phyloP scores from a whole-genome alignment of 345 rosid species.

The Citropsis articulata region DNA sequence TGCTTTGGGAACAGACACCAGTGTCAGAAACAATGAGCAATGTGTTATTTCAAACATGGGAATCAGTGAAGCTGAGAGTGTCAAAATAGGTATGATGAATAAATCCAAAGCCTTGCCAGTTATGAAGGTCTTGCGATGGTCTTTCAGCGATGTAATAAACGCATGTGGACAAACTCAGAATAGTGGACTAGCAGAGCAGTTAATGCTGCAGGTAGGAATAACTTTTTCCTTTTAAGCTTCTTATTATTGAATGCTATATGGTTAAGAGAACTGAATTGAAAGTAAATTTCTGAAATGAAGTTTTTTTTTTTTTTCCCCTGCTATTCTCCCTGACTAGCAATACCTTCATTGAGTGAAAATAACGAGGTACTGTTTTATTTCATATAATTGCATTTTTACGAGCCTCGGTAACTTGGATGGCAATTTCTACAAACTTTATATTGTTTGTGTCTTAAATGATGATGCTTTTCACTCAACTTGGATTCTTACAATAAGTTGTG shows the following conservation, averaged over 20 bases:
- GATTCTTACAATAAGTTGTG: neutral
- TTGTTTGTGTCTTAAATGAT: neutral
- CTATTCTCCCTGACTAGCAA: neutral
- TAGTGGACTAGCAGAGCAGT: conserved; percentile 59
- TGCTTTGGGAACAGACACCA: conserved; percentile 22
- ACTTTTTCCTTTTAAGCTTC: neutral
- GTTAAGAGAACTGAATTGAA: neutral
- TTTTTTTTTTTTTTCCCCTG: neutral
- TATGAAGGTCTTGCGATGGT: conserved; percentile 40
- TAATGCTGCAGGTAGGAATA: conserved; percentile 66
- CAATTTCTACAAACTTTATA: neutral
- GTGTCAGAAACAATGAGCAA: conserved; percentile 20
- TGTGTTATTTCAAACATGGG: conserved; percentile 14
- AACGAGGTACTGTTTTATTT: neutral
- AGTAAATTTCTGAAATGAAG: neutral
- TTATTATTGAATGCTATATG: neutral
- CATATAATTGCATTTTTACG: neutral
- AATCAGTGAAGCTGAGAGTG: conserved; percentile 23
- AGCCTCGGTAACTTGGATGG: neutral
- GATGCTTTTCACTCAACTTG: neutral
- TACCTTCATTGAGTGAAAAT: neutral
- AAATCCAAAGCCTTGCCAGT: conserved; percentile 20
- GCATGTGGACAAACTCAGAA: conserved; percentile 61
- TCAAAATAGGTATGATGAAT: conserved; percentile 19
- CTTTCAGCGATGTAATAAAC: conserved; percentile 59